Evolutionary conservation across 352 stramenopile species (phyloP).

Genomic region (Globisporangium carolinianum): DNA sequence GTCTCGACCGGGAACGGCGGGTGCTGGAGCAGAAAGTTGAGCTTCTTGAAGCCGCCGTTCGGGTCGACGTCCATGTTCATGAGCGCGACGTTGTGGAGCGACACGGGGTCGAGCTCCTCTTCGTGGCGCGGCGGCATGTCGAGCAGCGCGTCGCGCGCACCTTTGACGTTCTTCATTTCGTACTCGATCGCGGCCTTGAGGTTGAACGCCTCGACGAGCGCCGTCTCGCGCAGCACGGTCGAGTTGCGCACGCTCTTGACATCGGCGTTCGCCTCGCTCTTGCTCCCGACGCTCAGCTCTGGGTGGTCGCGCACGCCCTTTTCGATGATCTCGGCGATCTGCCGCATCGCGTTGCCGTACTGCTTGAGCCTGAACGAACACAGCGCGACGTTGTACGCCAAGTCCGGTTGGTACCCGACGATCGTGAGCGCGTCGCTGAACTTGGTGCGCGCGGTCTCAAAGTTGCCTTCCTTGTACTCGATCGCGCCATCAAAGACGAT

Average conservation of each 20-base stretch:
- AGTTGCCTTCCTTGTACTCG: constrained; percentile 87
- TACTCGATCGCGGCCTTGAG: constrained; percentile 95
- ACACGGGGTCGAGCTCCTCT: constrained; percentile 91
- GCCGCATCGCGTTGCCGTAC: constrained; percentile 87
- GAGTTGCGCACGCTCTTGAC: constrained; percentile 91
- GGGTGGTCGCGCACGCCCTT: constrained; percentile 87
- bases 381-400: constrained; percentile 94
- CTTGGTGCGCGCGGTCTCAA: constrained; percentile 81
- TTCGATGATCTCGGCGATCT: constrained; percentile 93
- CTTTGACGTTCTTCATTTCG: constrained; percentile 91
- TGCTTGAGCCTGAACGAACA: constrained; percentile 93
- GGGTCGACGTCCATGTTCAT: constrained; percentile 94
- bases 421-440: constrained; percentile 92
- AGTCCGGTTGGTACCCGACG: constrained; percentile 89
- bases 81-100: constrained; percentile 86
- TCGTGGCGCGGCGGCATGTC: constrained; percentile 91
- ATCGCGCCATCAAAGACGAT: constrained; percentile 81
- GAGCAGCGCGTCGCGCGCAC: constrained; percentile 74
- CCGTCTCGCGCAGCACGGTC: constrained; percentile 88
- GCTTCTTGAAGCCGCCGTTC: constrained; percentile 91
- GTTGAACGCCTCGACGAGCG: constrained; percentile 93
- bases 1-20: constrained; percentile 93
- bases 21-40: constrained; percentile 93
- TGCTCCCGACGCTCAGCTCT: constrained; percentile 90
- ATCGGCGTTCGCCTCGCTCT: constrained; percentile 83